A percentile compares a stretch with the other conserved stretches of the same genome.
Evolutionary conservation across 345 rosid species (phyloP).

Genomic region (Salix dunnii): DNA sequence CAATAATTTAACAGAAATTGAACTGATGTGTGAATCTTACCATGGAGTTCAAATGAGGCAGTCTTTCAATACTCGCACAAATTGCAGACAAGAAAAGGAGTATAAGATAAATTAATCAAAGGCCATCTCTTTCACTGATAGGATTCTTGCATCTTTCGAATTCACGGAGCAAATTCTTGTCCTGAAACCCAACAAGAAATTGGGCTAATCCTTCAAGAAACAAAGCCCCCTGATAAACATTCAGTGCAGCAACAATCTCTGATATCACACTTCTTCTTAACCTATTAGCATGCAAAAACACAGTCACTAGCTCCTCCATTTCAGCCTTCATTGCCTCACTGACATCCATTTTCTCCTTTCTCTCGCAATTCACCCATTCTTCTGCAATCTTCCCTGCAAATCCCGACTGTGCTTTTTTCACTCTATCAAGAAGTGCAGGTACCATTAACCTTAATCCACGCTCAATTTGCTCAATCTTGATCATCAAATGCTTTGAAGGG

Average conservation of each 20-base stretch:
- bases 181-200: constrained; percentile 76
- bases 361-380: constrained; percentile 36
- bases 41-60: not conserved
- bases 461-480: constrained; percentile 66
- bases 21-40: not conserved
- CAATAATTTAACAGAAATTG: not conserved
- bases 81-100: not conserved
- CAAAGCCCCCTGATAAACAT: constrained; percentile 63
- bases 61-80: not conserved
- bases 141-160: constrained; percentile 35
- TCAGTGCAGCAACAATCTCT: constrained; percentile 59
- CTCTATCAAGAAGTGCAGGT: constrained; percentile 48
- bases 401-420: constrained; percentile 43
- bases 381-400: constrained; percentile 46
- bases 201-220: constrained; percentile 79
- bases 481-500: constrained; percentile 37
- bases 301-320: constrained; percentile 66
- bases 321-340: constrained; percentile 45
- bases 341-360: constrained; percentile 22
- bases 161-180: constrained; percentile 40
- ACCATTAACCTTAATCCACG: constrained; percentile 76
- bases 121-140: constrained; percentile 6
- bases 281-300: constrained; percentile 64
- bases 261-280: constrained; percentile 62
- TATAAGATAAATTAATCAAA: constrained; percentile 5